These are phyloP conservation scores for Trametes cingulata DNA, from an alignment of 768 basidiomycete genomes.

Conservation along the genomic window DNA sequence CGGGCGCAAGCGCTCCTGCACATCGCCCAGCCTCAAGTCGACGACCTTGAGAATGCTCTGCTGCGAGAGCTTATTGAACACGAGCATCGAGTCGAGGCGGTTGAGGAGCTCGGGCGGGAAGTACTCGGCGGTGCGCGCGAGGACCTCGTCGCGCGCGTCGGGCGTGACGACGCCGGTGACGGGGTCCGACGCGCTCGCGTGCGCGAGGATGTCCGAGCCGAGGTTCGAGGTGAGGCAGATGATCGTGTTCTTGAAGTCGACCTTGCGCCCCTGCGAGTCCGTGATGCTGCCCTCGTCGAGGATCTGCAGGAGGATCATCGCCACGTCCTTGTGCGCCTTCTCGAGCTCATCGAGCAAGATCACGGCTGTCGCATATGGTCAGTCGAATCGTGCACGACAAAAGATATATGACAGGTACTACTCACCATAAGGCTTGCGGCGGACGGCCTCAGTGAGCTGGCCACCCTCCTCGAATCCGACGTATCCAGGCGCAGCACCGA, in stretches of 20 bases:
- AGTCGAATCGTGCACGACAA: neutral
- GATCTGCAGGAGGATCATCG: constrained; percentile 88
- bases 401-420: neutral
- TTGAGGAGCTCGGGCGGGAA: constrained; percentile 93
- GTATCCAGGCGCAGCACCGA: constrained; percentile 92
- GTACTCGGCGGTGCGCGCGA: constrained; percentile 72
- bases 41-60: constrained; percentile 79
- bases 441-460: constrained; percentile 68
- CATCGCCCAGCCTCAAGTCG: constrained; percentile 70
- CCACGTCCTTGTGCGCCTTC: constrained; percentile 90
- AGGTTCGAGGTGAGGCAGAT: constrained; percentile 90
- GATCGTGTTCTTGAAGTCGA: constrained; percentile 95
- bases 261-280: constrained; percentile 85
- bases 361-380: constrained; percentile 43
- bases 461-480: constrained; percentile 77
- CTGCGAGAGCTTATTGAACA: constrained; percentile 88
- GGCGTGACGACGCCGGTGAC: constrained; percentile 63
- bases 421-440: constrained; percentile 58
- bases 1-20: constrained; percentile 61
- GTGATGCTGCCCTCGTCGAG: constrained; percentile 89
- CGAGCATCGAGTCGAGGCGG: constrained; percentile 81
- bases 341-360: constrained; percentile 68
- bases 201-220: constrained; percentile 71
- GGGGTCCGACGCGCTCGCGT: constrained; percentile 56
- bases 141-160: constrained; percentile 63